A percentile compares a stretch with the other conserved stretches of the same genome.
Conservation (phyloP, 345 rosid genomes). For the Conringia planisiliqua region DNA sequence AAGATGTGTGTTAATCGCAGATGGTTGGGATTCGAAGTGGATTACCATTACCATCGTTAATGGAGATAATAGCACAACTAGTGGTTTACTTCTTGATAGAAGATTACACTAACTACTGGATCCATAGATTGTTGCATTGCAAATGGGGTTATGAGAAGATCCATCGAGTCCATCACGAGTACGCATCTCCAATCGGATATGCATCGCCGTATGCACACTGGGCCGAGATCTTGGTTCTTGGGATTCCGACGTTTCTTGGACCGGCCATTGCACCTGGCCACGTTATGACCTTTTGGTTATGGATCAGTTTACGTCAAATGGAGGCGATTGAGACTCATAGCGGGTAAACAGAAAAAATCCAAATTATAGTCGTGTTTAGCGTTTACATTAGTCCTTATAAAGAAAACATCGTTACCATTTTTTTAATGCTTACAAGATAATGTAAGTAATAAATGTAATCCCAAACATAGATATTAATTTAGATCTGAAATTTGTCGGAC, state of each 20-base stretch:
- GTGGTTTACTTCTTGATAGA: conserved; percentile 70
- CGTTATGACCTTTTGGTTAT: conserved; percentile 68
- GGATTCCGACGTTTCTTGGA: conserved; percentile 80
- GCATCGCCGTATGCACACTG: conserved; percentile 86
- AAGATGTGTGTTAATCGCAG: conserved; percentile 32
- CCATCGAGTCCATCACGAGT: conserved; percentile 72
- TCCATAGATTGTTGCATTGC: conserved; percentile 63
- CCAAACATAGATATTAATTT: no score
- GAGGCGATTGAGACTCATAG: conserved; percentile 85
- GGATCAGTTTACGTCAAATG: conserved; percentile 73
- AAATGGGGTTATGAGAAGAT: conserved; percentile 79
- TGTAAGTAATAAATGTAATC: no score
- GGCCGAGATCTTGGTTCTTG: conserved; percentile 71
- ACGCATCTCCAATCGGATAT: conserved; percentile 63
- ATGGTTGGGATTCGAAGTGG: conserved; percentile 59
- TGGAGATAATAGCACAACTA: conserved; percentile 66
- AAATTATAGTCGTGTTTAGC: neutral
- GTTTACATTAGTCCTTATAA: neutral
- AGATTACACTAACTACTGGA: conserved; percentile 80
- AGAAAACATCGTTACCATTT: neutral
- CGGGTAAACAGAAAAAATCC: conserved; percentile 44
- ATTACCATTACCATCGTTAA: conserved; percentile 64
- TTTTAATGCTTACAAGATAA: neutral
- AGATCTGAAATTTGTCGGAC: neutral
- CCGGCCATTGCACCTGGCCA: conserved; percentile 83